phyloP scores from a whole-genome alignment of 2,329 filamentous ascomycete genomes.

The Huntiella decipiens region DNA sequence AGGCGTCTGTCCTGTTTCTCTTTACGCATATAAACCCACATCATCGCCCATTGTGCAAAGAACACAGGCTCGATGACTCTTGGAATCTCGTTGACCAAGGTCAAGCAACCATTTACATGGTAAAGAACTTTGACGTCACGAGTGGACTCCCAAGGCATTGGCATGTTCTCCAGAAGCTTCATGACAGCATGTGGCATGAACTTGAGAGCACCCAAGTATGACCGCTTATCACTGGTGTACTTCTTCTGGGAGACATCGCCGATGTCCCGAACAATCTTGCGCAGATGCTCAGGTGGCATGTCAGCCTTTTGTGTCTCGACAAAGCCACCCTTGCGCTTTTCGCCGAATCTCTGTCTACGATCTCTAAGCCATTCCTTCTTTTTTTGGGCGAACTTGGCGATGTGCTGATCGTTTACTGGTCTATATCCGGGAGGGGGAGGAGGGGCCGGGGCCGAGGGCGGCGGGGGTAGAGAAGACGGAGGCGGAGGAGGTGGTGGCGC shows the following conservation, averaged over 20 bases:
- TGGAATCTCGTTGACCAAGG: conserved; percentile 88
- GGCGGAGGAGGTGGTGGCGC: conserved; percentile 35
- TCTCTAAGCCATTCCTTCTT: conserved; percentile 95
- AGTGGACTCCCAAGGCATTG: conserved; percentile 96
- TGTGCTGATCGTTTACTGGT: conserved; percentile 60
- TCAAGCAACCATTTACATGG: conserved; percentile 93
- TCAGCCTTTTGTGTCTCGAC: conserved; percentile 97
- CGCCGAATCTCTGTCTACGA: conserved; percentile 82
- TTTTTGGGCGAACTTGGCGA: conserved; percentile 93
- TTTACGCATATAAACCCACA: conserved; percentile 97
- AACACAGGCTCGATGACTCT: conserved; percentile 95
- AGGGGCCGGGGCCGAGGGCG: conserved; percentile 36
- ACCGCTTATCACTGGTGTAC: conserved; percentile 95
- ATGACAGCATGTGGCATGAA: conserved; percentile 98
- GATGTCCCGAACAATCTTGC: conserved; percentile 96
- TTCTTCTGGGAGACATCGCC: conserved; percentile 99
- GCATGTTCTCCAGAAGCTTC: conserved; percentile 97
- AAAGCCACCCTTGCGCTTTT: conserved; percentile 91
- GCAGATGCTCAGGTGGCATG: conserved; percentile 93
- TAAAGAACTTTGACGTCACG: conserved; percentile 96
- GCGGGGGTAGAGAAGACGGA: conserved; percentile 35
- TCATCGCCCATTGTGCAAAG: conserved; percentile 96
- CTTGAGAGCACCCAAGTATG: conserved; percentile 90
- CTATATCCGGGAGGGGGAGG: conserved; percentile 70
- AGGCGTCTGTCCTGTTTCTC: conserved; percentile 91